A percentile compares a stretch with the other conserved stretches of the same genome.
Evolutionary conservation across 257 asterid species (phyloP).

Genomic region (Anisodus tanguticus): DNA sequence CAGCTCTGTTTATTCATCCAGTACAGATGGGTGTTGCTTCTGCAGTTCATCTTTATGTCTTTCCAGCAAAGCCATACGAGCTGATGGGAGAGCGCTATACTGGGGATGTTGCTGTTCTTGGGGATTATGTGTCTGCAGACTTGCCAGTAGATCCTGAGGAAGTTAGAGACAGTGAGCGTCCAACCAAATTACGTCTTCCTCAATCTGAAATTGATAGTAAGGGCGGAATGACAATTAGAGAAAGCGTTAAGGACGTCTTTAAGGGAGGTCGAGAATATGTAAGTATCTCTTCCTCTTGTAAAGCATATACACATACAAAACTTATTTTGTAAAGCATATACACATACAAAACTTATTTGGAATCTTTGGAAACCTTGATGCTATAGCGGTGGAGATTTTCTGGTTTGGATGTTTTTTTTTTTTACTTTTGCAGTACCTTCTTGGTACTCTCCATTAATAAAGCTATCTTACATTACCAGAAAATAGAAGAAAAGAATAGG

Average conservation of each 20-base stretch:
- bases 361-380: background rate
- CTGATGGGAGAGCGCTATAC: constrained; percentile 78
- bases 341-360: too few species aligned
- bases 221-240: constrained; percentile 83
- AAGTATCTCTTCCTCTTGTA: constrained; percentile 47
- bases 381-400: background rate
- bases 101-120: constrained; percentile 89
- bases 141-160: constrained; percentile 95
- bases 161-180: constrained; percentile 97
- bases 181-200: constrained; percentile 85
- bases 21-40: constrained; percentile 99
- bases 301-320: too few species aligned
- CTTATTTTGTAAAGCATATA: too few species aligned
- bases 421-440: background rate
- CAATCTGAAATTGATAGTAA: constrained; percentile 65
- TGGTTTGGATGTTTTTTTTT: background rate
- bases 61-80: constrained; percentile 98
- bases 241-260: constrained; percentile 87
- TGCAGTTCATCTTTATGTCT: constrained; percentile 85
- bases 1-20: constrained; percentile 68
- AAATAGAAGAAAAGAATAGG: background rate
- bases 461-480: too few species aligned
- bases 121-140: constrained; percentile 95
- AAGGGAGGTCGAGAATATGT: constrained; percentile 91
- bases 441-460: background rate